Evolutionary conservation across 1,284 basidiomycete genomes (phyloP).

Genomic region (Heterobasidion occidentale): DNA sequence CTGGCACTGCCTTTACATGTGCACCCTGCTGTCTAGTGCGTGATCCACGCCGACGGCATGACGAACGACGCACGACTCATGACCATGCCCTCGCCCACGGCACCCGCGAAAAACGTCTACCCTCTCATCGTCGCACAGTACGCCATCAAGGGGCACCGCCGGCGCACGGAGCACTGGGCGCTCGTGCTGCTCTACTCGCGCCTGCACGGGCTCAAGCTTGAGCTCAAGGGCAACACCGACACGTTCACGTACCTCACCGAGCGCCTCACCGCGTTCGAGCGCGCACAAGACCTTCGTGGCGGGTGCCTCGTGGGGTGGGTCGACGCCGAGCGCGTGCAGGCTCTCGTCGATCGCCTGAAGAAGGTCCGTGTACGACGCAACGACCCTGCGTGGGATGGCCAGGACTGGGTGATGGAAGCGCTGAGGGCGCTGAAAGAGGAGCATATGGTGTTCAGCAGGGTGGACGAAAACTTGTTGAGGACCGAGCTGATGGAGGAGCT

Average conservation of each 20-base stretch:
- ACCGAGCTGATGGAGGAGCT: not conserved
- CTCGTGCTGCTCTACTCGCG: constrained; percentile 16
- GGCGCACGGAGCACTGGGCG: constrained; percentile 22
- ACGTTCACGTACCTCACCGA: constrained; percentile 16
- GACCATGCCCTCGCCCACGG: not conserved
- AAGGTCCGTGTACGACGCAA: not conserved
- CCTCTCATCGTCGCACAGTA: constrained; percentile 24
- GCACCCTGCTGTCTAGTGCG: no score
- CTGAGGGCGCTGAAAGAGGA: not conserved
- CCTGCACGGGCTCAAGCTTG: constrained; percentile 15
- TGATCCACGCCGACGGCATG: no score
- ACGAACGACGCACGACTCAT: not conserved
- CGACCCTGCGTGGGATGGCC: not conserved
- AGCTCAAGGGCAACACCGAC: constrained; percentile 20
- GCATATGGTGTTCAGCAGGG: not conserved
- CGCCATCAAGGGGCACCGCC: constrained; percentile 17
- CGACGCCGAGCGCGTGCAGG: not conserved
- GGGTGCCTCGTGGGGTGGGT: not conserved
- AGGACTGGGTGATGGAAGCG: not conserved
- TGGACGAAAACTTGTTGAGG: not conserved
- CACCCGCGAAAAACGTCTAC: not conserved
- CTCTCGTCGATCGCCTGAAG: not conserved
- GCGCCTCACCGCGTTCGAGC: not conserved
- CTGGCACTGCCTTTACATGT: no score
- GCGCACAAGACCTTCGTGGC: not conserved